Base-by-base conservation (phyloP, 352 stramenopile genomes). In the Globisporangium heterothallicum region DNA sequence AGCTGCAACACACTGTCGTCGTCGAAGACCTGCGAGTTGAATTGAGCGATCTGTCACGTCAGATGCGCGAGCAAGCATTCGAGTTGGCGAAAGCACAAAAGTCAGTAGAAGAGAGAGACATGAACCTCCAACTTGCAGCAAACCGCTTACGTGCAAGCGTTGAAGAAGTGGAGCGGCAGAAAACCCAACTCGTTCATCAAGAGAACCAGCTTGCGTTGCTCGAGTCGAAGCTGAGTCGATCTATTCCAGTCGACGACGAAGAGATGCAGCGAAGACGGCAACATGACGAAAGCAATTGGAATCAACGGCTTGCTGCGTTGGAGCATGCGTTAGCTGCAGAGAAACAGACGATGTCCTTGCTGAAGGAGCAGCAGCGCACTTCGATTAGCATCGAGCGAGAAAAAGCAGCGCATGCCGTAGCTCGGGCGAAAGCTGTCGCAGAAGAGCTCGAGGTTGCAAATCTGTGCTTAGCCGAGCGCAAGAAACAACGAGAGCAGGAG, bases 401-500 rank as follows among this genome's bases (percentile, higher is more conserved):
- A n/a, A 70, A 70, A 18, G 59, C 70, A 3, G 48, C 32, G 0
- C 75, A 91, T 49, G 63, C 70, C 13, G 47, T 71, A 3, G 57
- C 59, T 1, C 73, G 83, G 49, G 61, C 56, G 16, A 61, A 68
- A 19, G 58, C 66, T 5, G 57, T 88, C 8, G 50, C 59, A 0
- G 58, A 74, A 19, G 79, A 91, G 46, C 66, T 91, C 14, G 71
- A 83, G 18, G 74, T 79, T 0, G 81, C 81, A 2, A 92, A 92
- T 41, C 25, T 92, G 24, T 92, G 81, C 32, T 53, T 92, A 3
- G 62, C 72, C 4, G 81, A 92, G 51, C 60, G 81, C 4, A 88
- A 89, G 49, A 70, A 64, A 30, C 81, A 88, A 42, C 72, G 72
- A 19, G 72, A 86, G 9, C 56, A 65, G 8, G 74, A 78, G 19